Evolutionary conservation across 1,284 basidiomycete species (phyloP), one percentile per base, ranked within the genome.

Genomic region (Sphagnurus paluster): DNA sequence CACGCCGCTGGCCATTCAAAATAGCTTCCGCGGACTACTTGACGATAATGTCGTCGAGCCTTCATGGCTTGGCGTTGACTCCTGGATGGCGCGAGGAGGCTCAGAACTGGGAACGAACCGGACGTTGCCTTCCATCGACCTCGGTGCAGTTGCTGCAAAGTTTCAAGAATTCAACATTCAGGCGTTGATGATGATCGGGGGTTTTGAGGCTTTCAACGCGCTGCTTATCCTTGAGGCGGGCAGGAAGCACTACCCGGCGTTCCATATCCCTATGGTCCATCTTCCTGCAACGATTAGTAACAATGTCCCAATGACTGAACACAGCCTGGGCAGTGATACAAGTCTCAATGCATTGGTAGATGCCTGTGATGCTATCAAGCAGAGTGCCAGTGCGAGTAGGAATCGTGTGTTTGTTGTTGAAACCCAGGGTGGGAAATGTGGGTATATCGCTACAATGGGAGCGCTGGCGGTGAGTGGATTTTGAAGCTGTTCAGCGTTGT

Each of bases 101-200:
- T 98, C 94, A 32, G 97, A 99, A 67, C 84, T 99, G 16, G 96
- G 96, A 29, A 98, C 96, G 24, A 99, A 98, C 71, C 90, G 96
- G 44, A 79, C 81, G 8, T 73, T 95, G 23, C 96, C 96, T 13
- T 86, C 87, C 40, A 71, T 83, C 43, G 93, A 98, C 68, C 78
- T 98, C 37, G 93, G 93, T 1, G 83, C 80, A 3, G 77, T 97
- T 40, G 95, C 96, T 1, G 75, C 89, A 38, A 92, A 93, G 59
- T 89, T 99, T 75, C 93, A 98, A 69, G 74, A 93, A 60, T 85
- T 93, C 69, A 71, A 75, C 36, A 75, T 99, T 56, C 81, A 98
- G 52, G 91, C 76, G 0, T 67, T 99, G 28, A 70, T 99, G 58
- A 78, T 99, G 63, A 90, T 99, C 56, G 96, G 96, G 47, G 96